Percentiles rank a stretch among this genome's conserved stretches.
phyloP scores from a whole-genome alignment of 495 filamentous ascomycete species.

The Pseudomonodictys pantanalensis region DNA sequence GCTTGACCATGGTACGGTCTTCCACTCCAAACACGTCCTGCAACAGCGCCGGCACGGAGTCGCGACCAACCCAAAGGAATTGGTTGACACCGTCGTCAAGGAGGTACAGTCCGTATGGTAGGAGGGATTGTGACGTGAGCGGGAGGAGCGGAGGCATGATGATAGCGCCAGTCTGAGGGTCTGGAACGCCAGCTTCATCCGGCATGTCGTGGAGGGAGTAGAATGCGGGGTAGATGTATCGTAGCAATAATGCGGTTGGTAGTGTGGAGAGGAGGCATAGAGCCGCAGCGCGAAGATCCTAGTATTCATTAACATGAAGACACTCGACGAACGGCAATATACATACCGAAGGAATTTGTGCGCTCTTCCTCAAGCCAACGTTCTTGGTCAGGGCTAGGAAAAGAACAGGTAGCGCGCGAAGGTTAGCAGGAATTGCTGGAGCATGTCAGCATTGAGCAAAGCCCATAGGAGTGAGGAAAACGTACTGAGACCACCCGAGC shows the following conservation, averaged over 20 bases:
- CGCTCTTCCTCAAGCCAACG: constrained; percentile 88
- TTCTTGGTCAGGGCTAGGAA: constrained; percentile 96
- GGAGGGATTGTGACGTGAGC: constrained; percentile 79
- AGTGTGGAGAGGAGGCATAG: constrained; percentile 90
- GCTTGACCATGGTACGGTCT: constrained; percentile 76
- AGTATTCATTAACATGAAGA: not conserved
- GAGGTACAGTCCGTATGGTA: constrained; percentile 93
- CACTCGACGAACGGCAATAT: not conserved
- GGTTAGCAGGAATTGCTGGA: constrained; percentile 87
- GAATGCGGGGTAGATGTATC: constrained; percentile 92
- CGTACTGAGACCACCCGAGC: constrained; percentile 66
- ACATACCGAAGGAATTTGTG: constrained; percentile 81
- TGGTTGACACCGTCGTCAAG: constrained; percentile 97
- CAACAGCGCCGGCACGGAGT: constrained; percentile 86
- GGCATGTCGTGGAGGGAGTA: constrained; percentile 98
- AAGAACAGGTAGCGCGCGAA: constrained; percentile 80
- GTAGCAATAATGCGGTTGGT: constrained; percentile 85
- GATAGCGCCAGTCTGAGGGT: constrained; percentile 82
- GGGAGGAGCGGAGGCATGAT: constrained; percentile 80
- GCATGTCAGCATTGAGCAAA: constrained; percentile 56
- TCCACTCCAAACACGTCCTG: constrained; percentile 83
- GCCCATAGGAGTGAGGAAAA: not conserved
- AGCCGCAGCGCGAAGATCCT: constrained; percentile 86
- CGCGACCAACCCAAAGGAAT: constrained; percentile 94
- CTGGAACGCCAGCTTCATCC: constrained; percentile 82